These are phyloP conservation scores for Sarocladium kiliense DNA, from an alignment of 2,329 filamentous ascomycete species.

Conservation along the genomic window DNA sequence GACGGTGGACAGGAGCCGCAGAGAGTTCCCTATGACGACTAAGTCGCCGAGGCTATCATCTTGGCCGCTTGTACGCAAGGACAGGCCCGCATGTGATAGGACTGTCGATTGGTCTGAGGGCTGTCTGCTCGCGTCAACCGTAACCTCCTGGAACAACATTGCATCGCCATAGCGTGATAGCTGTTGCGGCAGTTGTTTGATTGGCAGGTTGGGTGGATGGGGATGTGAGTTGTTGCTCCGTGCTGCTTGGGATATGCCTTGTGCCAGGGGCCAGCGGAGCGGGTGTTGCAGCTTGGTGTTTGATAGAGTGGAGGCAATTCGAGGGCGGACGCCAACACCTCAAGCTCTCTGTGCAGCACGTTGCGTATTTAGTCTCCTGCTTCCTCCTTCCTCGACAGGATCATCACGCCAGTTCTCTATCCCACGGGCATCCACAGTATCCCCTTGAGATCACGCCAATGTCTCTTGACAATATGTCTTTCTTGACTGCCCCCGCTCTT, in stretches of 20 bases:
- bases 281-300: background rate
- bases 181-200: conserved; percentile 1
- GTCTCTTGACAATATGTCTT: background rate
- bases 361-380: conserved; percentile 5
- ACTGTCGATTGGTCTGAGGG: conserved; percentile 1
- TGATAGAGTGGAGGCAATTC: too few species aligned
- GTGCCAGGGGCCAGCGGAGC: background rate
- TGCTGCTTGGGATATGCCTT: background rate
- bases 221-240: background rate
- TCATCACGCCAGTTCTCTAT: background rate
- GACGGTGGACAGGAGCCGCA: background rate
- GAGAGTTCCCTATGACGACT: background rate
- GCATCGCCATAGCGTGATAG: conserved; percentile 1
- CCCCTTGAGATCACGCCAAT: background rate
- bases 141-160: background rate
- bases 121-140: background rate
- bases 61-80: background rate
- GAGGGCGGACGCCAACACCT: background rate
- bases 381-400: background rate
- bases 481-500: background rate
- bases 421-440: conserved; percentile 1
- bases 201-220: conserved; percentile 3
- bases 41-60: background rate
- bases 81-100: background rate
- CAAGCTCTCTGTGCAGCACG: conserved; percentile 1